These are phyloP conservation scores for Gynochthodes officinalis DNA, from an alignment of 257 asterid species.

Conservation along the genomic window DNA sequence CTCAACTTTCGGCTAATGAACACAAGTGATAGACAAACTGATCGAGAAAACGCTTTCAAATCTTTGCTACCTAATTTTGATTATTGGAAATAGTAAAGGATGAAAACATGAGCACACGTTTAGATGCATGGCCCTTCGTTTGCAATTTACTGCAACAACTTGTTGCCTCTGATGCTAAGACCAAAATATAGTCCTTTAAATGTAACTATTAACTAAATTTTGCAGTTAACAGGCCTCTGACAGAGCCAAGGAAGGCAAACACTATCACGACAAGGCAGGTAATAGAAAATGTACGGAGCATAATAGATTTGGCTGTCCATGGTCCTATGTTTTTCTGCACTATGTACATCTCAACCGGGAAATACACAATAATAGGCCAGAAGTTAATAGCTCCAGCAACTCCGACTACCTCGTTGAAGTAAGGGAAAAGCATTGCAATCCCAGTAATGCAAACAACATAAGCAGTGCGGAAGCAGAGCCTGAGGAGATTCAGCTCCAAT, in stretches of 20 bases:
- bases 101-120: too few species aligned
- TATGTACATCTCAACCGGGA: conserved; percentile 82
- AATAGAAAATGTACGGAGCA: conserved; percentile 41
- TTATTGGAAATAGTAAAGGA: too few species aligned
- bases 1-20: background rate
- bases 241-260: conserved; percentile 76
- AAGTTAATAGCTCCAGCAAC: conserved; percentile 71
- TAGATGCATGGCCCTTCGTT: too few species aligned
- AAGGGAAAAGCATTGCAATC: conserved; percentile 57
- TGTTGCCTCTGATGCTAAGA: too few species aligned
- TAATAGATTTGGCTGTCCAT: conserved; percentile 39
- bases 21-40: too few species aligned
- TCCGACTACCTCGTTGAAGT: conserved; percentile 71
- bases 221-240: conserved; percentile 52
- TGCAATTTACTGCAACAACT: too few species aligned
- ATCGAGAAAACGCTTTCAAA: too few species aligned
- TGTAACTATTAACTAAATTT: conserved; percentile 28
- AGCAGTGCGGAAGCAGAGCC: conserved; percentile 51
- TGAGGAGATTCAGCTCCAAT: conserved; percentile 36
- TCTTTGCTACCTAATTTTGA: too few species aligned
- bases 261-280: conserved; percentile 42
- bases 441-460: conserved; percentile 59
- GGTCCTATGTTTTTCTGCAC: conserved; percentile 44
- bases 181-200: background rate
- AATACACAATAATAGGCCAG: conserved; percentile 74